These are phyloP conservation scores for Backusella circina DNA, from an alignment of 192 early-diverging fungal species.

Conservation along the genomic window DNA sequence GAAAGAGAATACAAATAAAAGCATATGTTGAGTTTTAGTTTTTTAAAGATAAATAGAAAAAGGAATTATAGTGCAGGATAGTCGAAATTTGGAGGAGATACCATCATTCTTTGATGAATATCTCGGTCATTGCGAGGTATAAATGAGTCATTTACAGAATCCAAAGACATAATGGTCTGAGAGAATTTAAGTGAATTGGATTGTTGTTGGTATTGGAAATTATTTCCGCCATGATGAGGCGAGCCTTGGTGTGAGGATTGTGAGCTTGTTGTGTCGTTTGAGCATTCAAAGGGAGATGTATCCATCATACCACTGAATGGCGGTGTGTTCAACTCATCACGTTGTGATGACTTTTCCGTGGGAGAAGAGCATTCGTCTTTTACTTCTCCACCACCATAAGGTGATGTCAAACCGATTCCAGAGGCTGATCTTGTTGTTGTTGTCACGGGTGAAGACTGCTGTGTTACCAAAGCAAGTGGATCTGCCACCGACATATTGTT, in stretches of 20 bases:
- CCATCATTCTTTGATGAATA: background rate
- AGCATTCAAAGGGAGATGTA: constrained; percentile 4
- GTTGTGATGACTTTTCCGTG: background rate
- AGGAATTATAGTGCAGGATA: background rate
- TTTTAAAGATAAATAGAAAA: background rate
- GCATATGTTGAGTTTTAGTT: background rate
- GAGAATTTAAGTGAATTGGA: background rate
- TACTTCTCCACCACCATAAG: background rate
- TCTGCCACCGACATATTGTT: constrained; percentile 8
- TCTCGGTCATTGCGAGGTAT: background rate
- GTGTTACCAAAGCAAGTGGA: constrained; percentile 6
- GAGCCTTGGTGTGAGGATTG: background rate
- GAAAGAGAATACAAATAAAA: background rate
- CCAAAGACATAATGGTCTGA: background rate
- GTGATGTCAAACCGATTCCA: constrained; percentile 9
- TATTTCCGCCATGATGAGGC: background rate
- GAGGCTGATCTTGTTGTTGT: constrained; percentile 5
- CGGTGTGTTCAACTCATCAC: background rate
- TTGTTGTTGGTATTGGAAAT: background rate
- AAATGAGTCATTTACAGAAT: constrained; percentile 6
- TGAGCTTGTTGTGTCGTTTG: background rate
- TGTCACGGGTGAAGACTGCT: constrained; percentile 15
- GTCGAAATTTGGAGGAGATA: background rate
- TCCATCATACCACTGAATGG: background rate
- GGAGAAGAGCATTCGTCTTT: background rate